Base-by-base conservation (phyloP, 768 basidiomycete genomes). In the Hebeloma cylindrosporum region DNA sequence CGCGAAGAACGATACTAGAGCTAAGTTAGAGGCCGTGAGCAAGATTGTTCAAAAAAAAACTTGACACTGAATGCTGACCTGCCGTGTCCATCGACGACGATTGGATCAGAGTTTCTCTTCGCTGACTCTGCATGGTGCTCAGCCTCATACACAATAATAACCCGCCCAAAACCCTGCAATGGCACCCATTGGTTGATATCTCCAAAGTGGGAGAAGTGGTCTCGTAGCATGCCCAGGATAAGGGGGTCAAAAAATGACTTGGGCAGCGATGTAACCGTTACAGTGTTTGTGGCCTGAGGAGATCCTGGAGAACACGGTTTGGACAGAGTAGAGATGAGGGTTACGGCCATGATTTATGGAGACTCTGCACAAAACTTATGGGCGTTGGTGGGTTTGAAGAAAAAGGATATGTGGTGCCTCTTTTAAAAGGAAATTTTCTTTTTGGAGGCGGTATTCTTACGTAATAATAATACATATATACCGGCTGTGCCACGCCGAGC, bases 101-200 rank as follows among this genome's bases (percentile, higher is more conserved):
- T 75, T 30, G 78, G 79, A 67, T 90, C 84, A 62, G 80, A 79
- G 37, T 68, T 72, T 33, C 65, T 57, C 61, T 89, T 90, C 0
- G 86, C 91, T 11, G 60, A 61, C 58, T 86, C 84, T 0, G 85
- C 89, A 30, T 78, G 70, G 14, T 78, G 76, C 13, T 82, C 81
- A 9, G 63, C 60, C 18, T 75, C 71, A 60, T 83, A 97, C 1
- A 96, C 90, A 16, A 95, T 66, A 44, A 97, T 79, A 23, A 93
- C 84, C 21, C 94, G 77, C 1, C 81, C 78, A 57, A 97, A 92
- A 5, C 81, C 83, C 14, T 77, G 79, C 4, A 98, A 66, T 3
- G 93, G 92, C 1, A 88, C 90, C 93, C 94, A 99, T 55, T 85
- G 78, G 57, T 88, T 83, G n/a, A 99, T 81, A 18, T 75, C 68